Base-by-base conservation (phyloP, 2,329 filamentous ascomycete genomes). In the Exophiala viscosa region DNA sequence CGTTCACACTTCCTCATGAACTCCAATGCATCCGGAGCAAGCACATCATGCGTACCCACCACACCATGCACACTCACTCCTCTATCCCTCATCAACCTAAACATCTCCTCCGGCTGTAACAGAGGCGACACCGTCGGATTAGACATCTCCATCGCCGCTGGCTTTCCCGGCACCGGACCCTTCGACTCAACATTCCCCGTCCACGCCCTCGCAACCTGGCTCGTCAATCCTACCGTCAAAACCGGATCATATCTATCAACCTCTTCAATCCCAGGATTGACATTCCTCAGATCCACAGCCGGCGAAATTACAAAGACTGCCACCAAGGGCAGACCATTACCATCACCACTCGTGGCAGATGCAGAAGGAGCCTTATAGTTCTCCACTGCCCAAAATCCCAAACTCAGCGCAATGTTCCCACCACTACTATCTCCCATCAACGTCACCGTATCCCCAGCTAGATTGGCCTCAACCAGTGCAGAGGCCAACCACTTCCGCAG, bases 341-440 rank as follows among this genome's bases (percentile, higher is more conserved):
- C 41, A 17, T 31, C 28, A 35, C 48, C 34, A 10, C 13, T 14
- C 18, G 6, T 14, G 13, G 31, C 20, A 31, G 20, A 18, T 32
- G 14, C 17, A 40, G 7, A 3, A 2, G 18, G 7, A 3, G 18
- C 3, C 5, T 11, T 31, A 39, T 52, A 52, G 10, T 57, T 34
- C 35, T 53, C 28, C 20, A 45, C 52, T 5, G 54, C 58, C 59
- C 59, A 61, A 56, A 53, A 28, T 64, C 63, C 39, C 17, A 77
- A 56, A 3, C 70, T 68, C 36, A 53, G 8, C 0, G 74, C 70
- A 3, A 83, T 68, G 53, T 83, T 83, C 0, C 73, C 80, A 0
- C 81, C 80, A 0, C 79, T 76, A 0, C 76, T 80, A 49, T 83
- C 81, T 1, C 81, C 81, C 0, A 73, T 74, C 1, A 82, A 67